Conservation (phyloP, 768 basidiomycete species). For the Tephrocybe sp. region DNA sequence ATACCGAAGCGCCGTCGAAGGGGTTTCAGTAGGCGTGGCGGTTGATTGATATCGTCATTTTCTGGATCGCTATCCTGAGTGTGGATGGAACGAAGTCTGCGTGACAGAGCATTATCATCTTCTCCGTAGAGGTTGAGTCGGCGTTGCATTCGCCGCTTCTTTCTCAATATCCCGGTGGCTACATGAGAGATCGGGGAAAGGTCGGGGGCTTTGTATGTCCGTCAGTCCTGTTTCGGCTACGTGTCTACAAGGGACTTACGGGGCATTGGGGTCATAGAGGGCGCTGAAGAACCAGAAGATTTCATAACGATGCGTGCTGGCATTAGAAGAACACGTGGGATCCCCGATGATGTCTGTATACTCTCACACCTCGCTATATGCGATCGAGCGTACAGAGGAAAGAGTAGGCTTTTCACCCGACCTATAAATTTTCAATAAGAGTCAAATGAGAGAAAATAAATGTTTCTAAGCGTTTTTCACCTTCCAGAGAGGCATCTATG, state of each 20-base stretch:
- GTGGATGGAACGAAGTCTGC: constrained; percentile 17
- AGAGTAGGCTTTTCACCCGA: constrained; percentile 31
- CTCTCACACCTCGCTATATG: constrained; percentile 12
- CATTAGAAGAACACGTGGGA: not conserved
- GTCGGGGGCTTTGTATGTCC: constrained; percentile 34
- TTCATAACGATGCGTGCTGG: not conserved
- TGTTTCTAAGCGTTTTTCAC: constrained; percentile 22
- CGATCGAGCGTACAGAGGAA: constrained; percentile 32
- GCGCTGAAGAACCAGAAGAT: constrained; percentile 11
- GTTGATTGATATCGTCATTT: constrained; percentile 22
- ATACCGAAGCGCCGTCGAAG: constrained; percentile 35
- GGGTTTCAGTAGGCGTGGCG: constrained; percentile 24
- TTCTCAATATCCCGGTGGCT: not conserved
- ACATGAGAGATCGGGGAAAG: constrained; percentile 22
- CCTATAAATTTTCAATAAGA: constrained; percentile 19
- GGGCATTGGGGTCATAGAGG: constrained; percentile 29
- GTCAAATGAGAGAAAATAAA: constrained; percentile 1
- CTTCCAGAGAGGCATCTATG: constrained; percentile 30
- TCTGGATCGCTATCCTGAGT: constrained; percentile 31
- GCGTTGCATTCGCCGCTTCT: constrained; percentile 1
- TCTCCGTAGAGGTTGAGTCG: constrained; percentile 16
- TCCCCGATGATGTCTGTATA: constrained; percentile 10
- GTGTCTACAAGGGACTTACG: constrained; percentile 27
- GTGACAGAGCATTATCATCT: constrained; percentile 15
- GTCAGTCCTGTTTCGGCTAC: constrained; percentile 9